Evolutionary conservation across 2,329 filamentous ascomycete genomes (phyloP).

Genomic region (Setomelanomma holmii): DNA sequence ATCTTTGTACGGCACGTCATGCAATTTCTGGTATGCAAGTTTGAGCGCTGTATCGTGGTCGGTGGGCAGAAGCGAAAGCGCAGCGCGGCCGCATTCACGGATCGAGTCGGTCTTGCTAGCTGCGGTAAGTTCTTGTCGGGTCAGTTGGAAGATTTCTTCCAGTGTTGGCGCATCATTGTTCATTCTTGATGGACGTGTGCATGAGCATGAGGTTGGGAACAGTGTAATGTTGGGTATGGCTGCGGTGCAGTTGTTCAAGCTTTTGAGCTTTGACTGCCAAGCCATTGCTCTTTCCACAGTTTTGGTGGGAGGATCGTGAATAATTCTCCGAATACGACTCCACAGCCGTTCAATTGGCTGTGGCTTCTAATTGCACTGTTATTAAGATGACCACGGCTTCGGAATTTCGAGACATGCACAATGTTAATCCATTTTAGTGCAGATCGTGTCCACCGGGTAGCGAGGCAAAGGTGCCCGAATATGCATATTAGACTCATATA

Average conservation of each 20-base stretch:
- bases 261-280: conserved; percentile 6
- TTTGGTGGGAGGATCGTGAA: neutral
- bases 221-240: neutral
- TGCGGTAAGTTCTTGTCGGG: conserved; percentile 30
- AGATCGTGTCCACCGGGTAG: neutral
- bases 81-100: conserved; percentile 51
- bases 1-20: conserved; percentile 71
- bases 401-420: neutral
- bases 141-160: conserved; percentile 33
- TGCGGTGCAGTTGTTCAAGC: neutral
- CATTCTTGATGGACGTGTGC: conserved; percentile 5
- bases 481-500: conserved; percentile 20
- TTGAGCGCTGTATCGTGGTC: conserved; percentile 61
- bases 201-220: neutral
- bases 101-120: conserved; percentile 37
- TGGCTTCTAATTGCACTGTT: neutral
- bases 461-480: conserved; percentile 11
- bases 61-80: conserved; percentile 44
- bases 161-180: conserved; percentile 25
- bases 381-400: neutral
- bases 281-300: neutral
- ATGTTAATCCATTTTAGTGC: conserved; percentile 1
- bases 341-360: conserved; percentile 1
- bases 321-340: conserved; percentile 1
- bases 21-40: conserved; percentile 70